Evolutionary conservation across 2,329 filamentous ascomycete species (phyloP), one percentile per base, ranked within the genome.

Genomic region (Teratosphaeria nubilosa): DNA sequence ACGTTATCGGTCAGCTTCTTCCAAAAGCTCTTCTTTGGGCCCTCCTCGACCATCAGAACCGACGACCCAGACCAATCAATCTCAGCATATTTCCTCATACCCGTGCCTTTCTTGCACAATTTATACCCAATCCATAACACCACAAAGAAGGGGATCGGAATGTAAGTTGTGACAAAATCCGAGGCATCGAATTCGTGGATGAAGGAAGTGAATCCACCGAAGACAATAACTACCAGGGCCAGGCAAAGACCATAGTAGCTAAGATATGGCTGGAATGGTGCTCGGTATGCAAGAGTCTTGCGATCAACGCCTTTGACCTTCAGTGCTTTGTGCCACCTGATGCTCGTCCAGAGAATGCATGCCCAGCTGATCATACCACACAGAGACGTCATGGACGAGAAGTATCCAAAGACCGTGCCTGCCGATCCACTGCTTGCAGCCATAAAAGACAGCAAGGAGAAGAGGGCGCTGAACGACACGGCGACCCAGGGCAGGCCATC

Each of bases 161-260:
- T 30, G 52, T 54, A 54, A 9, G 52, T 54, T 16, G 52, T 54
- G 52, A 54, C 30, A 25, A 54, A 54, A 30, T 27, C 10, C 27
- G 52, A 54, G 24, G 25, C 31, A 31, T 54, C 24, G 16, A 54
- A 54, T 25, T n/a, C 34, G 16, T 41, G 34, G 16, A 41, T 41
- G 11, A 41, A 41, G 11, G 34, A 41, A 22, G 85, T 80, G 62
- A 91, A 92, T 0, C 88, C 88, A 9, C 86, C 83, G 1, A 91
- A 83, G 64, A 91, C 84, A 0, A 85, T 81, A 85, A 92, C 91
- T 62, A 87, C 71, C 52, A 82, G 81, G 0, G 81, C 86, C 51
- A 34, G 55, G 0, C 75, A 69, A 5, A 90, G 73, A 0, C 83
- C 85, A 54, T 85, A 83, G 65, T 62, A 69, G 9, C 77, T 80